Evolutionary conservation across 2,329 filamentous ascomycete species (phyloP), one percentile per base, ranked within the genome.

Genomic region (Fusarium circinatum): DNA sequence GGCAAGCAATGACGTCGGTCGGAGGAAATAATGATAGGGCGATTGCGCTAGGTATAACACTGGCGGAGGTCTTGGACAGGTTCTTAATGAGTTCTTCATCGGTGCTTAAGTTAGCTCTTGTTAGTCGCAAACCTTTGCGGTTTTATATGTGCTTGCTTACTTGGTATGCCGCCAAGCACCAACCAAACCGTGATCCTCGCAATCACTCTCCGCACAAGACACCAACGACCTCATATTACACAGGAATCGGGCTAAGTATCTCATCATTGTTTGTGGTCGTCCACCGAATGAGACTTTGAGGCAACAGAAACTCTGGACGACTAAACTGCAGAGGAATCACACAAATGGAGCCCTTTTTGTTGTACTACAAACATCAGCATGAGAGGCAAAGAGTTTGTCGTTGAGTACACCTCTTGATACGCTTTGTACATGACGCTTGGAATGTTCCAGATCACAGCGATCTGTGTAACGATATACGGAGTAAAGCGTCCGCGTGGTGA

Each of bases 331-430:
- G 26, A 2, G n/a, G 13, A 3, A 61, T 18, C 3, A 36, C 42
- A 4, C 61, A 61, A 13, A 24, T 10, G 1, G 11, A 15, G 3
- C 36, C 55, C 3, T 12, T 22, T 3, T 48, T 61, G 1, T 22
- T 41, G 12, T 63, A 24, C 55, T 63, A 12, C 4, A 4, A 14
- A 15, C 5, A 24, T 18, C 24, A 47, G 24, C 8, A 4, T 14
- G 14, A 41, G 7, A 3, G 14, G 7, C 2, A 34, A 22, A 9
- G 3, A 2, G 17, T 13, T 15, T 11, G 1, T 12, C 5, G 1
- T 13, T 11, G 0, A 2, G 1, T 1, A 0, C 14, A 36, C 36
- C 7, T 36, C 26, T 11, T 48, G 13, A 10, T 49, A 42, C 0
- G 34, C 42, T 0, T 32, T 28, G 0, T 6, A 2, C 26, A 26